Base-by-base conservation (phyloP, 2,329 filamentous ascomycete genomes). In the Sarocladium strictum region DNA sequence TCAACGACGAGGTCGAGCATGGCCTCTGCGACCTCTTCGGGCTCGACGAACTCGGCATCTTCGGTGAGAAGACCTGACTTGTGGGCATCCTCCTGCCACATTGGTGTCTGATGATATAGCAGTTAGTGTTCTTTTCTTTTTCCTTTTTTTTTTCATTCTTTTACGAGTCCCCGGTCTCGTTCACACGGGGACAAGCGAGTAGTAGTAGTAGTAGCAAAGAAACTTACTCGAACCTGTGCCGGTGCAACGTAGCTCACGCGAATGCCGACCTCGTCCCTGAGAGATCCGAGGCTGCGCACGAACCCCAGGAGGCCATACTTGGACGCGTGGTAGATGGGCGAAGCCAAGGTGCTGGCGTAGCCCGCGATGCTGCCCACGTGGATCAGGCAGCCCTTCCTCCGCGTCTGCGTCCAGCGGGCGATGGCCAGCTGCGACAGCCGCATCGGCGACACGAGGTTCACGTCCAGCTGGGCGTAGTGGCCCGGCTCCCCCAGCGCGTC, bases 261-360 rank as follows among this genome's bases (percentile, higher is more conserved):
- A 23, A 72, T 68, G 2, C 69, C 69, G 2, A 72, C 43, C 35
- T 58, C 54, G 45, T 66, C 63, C 21, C 64, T 64, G 29, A 73
- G 55, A 2, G 53, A 59, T 1, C 60, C 64, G 2, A 73, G 56
- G 3, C 60, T 62, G 23, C 61, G 57, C 35, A 70, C 68, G 50
- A 73, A 72, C 2, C 65, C 69, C 11, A 68, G 63, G 6, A 73
- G 57, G 0, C 67, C 71, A 49, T 67, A 63, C 62, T 73, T 73
- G 54, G 64, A 69, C 6, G 69, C 64, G 43, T 64, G 62, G 56
- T 73, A 73, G 19, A 72, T 57, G 9, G 71, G 71, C 11, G 68
- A 65, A 19, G 61, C 60, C 33, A 68, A 61, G 10, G 56, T 60
- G 2, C 60, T 57, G 1, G 60, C 58, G 53, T 69, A 64, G 1